Percentiles rank a stretch among this genome's conserved stretches.
These are phyloP conservation scores for Capronia coronata DNA, from an alignment of 2,329 filamentous ascomycete species.

Conservation along the genomic window DNA sequence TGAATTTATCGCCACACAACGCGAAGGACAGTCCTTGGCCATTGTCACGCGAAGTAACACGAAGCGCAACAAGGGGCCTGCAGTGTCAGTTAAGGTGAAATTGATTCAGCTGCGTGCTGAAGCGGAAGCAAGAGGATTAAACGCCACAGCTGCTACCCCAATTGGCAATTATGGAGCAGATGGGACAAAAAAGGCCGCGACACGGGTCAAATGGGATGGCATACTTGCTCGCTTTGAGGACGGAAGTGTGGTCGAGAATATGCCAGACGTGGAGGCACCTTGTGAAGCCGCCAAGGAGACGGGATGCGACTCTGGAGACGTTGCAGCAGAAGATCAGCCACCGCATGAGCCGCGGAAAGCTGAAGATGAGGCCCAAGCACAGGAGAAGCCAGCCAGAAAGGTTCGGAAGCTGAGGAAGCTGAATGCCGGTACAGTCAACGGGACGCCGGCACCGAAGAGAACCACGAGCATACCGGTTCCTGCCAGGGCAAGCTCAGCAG, in stretches of 20 bases:
- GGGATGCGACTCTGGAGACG: background rate
- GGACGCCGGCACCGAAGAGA: slow-evolving; percentile 21
- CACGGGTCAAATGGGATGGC: slow-evolving; percentile 12
- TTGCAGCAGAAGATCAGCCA: background rate
- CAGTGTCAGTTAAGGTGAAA: slow-evolving; percentile 23
- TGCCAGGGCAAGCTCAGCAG: slow-evolving; percentile 1
- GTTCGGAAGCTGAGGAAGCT: slow-evolving; percentile 24
- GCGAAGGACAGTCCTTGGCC: slow-evolving; percentile 39
- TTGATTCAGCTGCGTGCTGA: slow-evolving; percentile 25
- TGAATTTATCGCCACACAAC: slow-evolving; percentile 41
- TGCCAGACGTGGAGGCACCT: slow-evolving; percentile 1
- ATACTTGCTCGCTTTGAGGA: slow-evolving; percentile 12
- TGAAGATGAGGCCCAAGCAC: background rate
- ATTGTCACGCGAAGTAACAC: slow-evolving; percentile 41
- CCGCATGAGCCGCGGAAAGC: background rate
- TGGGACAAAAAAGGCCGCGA: slow-evolving; percentile 5
- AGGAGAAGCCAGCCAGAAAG: slow-evolving; percentile 16
- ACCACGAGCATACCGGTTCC: slow-evolving; percentile 16
- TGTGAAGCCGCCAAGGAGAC: background rate
- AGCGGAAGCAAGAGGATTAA: slow-evolving; percentile 7
- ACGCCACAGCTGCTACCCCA: too few relatives aligned
- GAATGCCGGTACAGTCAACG: slow-evolving; percentile 20
- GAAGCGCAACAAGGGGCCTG: slow-evolving; percentile 37
- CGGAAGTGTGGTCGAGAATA: slow-evolving; percentile 2
- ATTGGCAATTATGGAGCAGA: background rate